Base-by-base conservation (phyloP, 208 protist species). In the Wallacemonas sp. region DNA sequence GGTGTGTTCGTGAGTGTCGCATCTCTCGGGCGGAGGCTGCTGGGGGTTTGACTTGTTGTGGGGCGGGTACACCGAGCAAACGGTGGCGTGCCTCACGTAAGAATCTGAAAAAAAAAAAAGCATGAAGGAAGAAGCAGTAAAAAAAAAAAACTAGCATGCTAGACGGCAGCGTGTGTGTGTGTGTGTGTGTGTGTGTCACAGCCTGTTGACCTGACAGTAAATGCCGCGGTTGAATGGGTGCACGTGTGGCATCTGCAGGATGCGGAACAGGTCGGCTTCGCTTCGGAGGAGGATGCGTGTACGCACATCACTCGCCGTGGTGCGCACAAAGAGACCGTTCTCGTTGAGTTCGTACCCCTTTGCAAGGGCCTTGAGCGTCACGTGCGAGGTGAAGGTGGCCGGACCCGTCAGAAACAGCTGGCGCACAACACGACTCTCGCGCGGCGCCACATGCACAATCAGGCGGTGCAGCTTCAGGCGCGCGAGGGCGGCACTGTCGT, bases 401-500 rank as follows among this genome's bases (percentile, higher is more conserved):
- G 87, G 87, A 0, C 87, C 82, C 10, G 87, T 91, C n/a, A 78
- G 59, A 52, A 94, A 82, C 17, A 94, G 64, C 19, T 62, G 63
- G 12, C 73, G 72, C 8, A 72, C 71, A 6, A 71, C 57, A 39
- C 79, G 79, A 8, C 57, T 36, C 6, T 75, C 19, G 37, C 72
- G 76, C 15, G 77, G 71, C 50, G 66, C 69, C 29, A 89, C 33
- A 65, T 63, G 60, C 3, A 88, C 41, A 10, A 38, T 8, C 2
- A 85, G n/a, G 5, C 46, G 63, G 42, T 88, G 81, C 39, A 88
- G 63, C 61, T 68, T 67, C 39, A 88, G 53, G 5, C 68, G 69
- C 0, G 6, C 5, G 29, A 79, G 73, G 3, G 6, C 1, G 3
- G 19, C 26, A 4, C 63, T 1, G 33, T 72, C 62, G 0, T 46